Percentiles rank a stretch among this genome's conserved stretches.
Evolutionary conservation across 495 filamentous ascomycete genomes (phyloP).

Genomic region (Articulospora tetracladia): DNA sequence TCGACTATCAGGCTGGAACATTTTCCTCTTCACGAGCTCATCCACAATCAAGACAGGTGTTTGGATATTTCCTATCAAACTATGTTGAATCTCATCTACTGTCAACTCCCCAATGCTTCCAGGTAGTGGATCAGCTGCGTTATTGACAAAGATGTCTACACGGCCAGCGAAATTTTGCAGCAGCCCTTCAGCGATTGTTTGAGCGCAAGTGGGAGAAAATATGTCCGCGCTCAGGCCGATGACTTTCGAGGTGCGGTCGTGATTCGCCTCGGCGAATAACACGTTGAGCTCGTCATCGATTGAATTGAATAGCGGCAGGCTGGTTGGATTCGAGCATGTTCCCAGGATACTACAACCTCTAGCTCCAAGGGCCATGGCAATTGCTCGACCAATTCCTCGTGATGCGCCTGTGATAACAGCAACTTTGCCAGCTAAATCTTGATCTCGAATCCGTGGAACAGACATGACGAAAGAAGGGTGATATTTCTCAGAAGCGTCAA

Average conservation of each 20-base stretch:
- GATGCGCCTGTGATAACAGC: slow-evolving; percentile 42
- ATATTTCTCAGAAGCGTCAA: no score
- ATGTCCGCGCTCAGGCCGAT: slow-evolving; percentile 10
- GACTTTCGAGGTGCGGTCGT: slow-evolving; percentile 1
- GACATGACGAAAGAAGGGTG: background rate
- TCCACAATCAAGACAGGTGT: slow-evolving; percentile 17
- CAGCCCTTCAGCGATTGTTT: slow-evolving; percentile 3
- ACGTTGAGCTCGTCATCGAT: slow-evolving; percentile 1
- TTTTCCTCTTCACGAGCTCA: slow-evolving; percentile 11
- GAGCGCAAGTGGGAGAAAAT: slow-evolving; percentile 9
- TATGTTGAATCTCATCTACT: slow-evolving; percentile 11
- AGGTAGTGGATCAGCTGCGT: slow-evolving; percentile 6
- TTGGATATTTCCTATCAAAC: slow-evolving; percentile 13
- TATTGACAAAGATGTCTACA: slow-evolving; percentile 16
- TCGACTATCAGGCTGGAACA: slow-evolving; percentile 14
- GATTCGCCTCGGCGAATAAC: slow-evolving; percentile 2
- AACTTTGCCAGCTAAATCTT: slow-evolving; percentile 35
- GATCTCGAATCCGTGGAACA: slow-evolving; percentile 1
- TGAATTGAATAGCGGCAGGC: background rate
- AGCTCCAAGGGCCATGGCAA: slow-evolving; percentile 7
- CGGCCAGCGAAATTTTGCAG: background rate
- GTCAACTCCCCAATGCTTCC: slow-evolving; percentile 3
- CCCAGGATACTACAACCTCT: slow-evolving; percentile 13
- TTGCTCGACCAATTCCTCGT: slow-evolving; percentile 36
- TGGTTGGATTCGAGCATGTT: slow-evolving; percentile 7